phyloP scores from a whole-genome alignment of 176 grass and related monocot species.

The Oryza brachyantha region DNA sequence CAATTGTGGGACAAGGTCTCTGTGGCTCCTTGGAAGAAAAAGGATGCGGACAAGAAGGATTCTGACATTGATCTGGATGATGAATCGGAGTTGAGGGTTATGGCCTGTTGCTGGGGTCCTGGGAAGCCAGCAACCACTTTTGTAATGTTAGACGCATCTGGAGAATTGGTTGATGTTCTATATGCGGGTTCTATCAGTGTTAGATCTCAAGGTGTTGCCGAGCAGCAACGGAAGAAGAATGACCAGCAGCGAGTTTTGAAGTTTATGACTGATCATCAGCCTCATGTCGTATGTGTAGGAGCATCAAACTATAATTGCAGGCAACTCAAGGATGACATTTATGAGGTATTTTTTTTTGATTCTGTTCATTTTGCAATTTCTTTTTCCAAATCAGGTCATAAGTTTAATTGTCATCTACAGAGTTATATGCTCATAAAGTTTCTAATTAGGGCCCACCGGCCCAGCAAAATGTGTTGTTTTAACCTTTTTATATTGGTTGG shows the following conservation, averaged over 20 bases:
- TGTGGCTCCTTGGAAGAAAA: constrained; percentile 83
- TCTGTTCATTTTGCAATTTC: background rate
- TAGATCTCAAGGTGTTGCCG: constrained; percentile 80
- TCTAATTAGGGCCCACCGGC: background rate
- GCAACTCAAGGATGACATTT: constrained; percentile 96
- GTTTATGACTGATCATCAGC: constrained; percentile 92
- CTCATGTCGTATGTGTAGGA: constrained; percentile 86
- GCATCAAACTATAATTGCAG: constrained; percentile 85
- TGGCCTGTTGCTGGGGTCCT: constrained; percentile 97
- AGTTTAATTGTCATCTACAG: background rate
- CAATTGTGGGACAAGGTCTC: constrained; percentile 77
- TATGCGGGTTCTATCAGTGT: constrained; percentile 89
- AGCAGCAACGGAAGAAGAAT: constrained; percentile 82
- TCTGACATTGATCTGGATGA: constrained; percentile 63
- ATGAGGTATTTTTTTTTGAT: constrained; percentile 61
- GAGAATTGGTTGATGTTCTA: constrained; percentile 92
- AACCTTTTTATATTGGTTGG: background rate
- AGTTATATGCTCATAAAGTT: background rate
- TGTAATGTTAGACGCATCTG: constrained; percentile 87
- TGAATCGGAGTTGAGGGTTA: constrained; percentile 76
- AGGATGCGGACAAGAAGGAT: constrained; percentile 60
- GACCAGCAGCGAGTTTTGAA: constrained; percentile 84
- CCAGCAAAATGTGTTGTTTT: background rate
- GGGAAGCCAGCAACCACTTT: constrained; percentile 93
- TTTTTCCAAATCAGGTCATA: background rate